Conservation (phyloP, 2,329 filamentous ascomycete species). For the Madurella mycetomatis region DNA sequence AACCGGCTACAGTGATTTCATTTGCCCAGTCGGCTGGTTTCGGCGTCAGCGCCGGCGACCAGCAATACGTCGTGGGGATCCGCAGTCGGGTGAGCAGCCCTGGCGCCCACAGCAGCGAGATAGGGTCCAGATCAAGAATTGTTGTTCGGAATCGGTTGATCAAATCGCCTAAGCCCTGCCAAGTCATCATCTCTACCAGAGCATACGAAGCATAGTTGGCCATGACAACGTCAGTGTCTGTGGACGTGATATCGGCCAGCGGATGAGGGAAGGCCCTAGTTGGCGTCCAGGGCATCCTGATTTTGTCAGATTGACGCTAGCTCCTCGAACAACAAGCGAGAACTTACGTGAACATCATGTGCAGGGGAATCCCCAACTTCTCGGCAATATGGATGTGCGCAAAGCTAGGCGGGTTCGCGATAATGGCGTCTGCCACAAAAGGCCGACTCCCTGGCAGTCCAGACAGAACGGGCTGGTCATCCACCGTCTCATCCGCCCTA, state of each 20-base stretch:
- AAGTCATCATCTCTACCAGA: conserved; percentile 85
- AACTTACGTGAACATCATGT: conserved; percentile 84
- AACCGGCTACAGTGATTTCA: conserved; percentile 69
- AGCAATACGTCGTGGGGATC: conserved; percentile 87
- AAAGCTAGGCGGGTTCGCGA: conserved; percentile 74
- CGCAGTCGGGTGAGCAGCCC: conserved; percentile 70
- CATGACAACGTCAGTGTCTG: conserved; percentile 69
- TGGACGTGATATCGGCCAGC: conserved; percentile 72
- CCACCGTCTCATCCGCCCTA: conserved; percentile 44
- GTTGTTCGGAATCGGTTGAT: conserved; percentile 82
- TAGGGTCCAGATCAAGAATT: conserved; percentile 67
- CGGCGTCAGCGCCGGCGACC: conserved; percentile 67
- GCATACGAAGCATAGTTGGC: conserved; percentile 82
- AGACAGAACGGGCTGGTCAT: conserved; percentile 41
- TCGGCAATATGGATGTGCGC: conserved; percentile 72
- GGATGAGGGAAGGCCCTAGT: conserved; percentile 84
- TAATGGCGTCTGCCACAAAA: conserved; percentile 80
- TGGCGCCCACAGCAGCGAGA: conserved; percentile 79
- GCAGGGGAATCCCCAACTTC: conserved; percentile 68
- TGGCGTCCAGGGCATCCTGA: conserved; percentile 90
- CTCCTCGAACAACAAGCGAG: conserved; percentile 17
- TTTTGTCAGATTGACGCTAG: conserved; percentile 40
- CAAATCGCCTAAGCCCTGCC: conserved; percentile 86
- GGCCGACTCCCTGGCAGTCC: conserved; percentile 48
- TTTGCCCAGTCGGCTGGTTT: conserved; percentile 64